These are phyloP conservation scores for Lagenidium sp. DNA, from an alignment of 352 stramenopile species.

Conservation along the genomic window DNA sequence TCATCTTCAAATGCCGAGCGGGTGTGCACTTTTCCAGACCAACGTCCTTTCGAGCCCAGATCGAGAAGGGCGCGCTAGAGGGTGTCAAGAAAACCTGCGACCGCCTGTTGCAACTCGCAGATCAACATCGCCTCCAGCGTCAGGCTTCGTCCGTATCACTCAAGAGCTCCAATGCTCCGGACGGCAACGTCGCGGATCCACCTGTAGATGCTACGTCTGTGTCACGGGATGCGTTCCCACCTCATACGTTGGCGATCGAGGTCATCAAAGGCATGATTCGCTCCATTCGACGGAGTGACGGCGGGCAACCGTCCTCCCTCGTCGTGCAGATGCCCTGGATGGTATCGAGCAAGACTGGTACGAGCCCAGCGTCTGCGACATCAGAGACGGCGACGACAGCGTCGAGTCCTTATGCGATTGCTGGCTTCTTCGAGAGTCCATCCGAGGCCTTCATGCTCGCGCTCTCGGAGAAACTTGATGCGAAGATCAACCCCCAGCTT, in stretches of 20 bases:
- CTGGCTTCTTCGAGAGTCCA: slow-evolving; percentile 39
- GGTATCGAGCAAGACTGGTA: background rate
- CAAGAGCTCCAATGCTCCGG: too few species aligned
- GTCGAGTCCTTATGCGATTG: slow-evolving; percentile 11
- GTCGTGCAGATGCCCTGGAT: slow-evolving; percentile 40
- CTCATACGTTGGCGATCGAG: slow-evolving; percentile 40
- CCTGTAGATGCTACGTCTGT: background rate
- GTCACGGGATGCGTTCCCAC: slow-evolving; percentile 8
- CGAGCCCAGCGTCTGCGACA: background rate
- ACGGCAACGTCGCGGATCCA: background rate
- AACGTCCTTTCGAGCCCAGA: slow-evolving; percentile 15
- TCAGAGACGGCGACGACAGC: background rate
- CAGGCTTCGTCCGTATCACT: background rate
- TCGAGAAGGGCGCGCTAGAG: slow-evolving; percentile 19
- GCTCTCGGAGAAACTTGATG: slow-evolving; percentile 29
- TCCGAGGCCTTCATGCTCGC: slow-evolving; percentile 31
- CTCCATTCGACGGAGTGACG: slow-evolving; percentile 19
- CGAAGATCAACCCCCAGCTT: slow-evolving; percentile 28
- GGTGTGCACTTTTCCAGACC: slow-evolving; percentile 22
- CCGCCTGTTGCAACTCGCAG: slow-evolving; percentile 10
- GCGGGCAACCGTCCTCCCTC: slow-evolving; percentile 15
- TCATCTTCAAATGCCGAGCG: slow-evolving; percentile 15
- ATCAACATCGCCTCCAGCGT: slow-evolving; percentile 4
- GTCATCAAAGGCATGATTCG: slow-evolving; percentile 38
- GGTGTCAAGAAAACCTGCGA: slow-evolving; percentile 19